A percentile compares a stretch with the other conserved stretches of the same genome.
phyloP scores from a whole-genome alignment of 2,329 filamentous ascomycete genomes.

The Samsoniella hepiali region DNA sequence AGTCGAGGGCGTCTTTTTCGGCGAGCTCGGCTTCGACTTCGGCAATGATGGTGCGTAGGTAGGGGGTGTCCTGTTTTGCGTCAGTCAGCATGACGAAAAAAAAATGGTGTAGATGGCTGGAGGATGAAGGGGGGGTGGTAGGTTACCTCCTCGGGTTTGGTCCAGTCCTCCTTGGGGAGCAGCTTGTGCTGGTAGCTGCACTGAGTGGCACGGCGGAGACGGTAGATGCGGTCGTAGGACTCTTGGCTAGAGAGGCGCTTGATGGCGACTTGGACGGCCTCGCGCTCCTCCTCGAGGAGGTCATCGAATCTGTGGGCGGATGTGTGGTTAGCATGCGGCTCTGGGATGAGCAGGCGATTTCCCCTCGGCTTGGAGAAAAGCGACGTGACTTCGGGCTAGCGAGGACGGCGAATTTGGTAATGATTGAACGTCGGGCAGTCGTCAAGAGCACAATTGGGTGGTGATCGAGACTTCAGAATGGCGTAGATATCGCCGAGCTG shows the following conservation, averaged over 20 bases:
- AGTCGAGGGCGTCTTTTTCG: conserved; percentile 53
- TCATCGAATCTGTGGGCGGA: conserved; percentile 73
- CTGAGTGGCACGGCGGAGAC: conserved; percentile 92
- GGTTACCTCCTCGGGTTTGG: conserved; percentile 51
- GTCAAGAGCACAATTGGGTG: background rate
- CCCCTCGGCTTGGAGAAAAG: background rate
- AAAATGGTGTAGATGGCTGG: too few species aligned
- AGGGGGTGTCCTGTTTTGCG: conserved; percentile 45
- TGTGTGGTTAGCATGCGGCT: background rate
- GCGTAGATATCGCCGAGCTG: background rate
- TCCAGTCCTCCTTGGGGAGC: conserved; percentile 60
- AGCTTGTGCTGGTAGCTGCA: conserved; percentile 62
- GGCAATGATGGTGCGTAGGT: conserved; percentile 52
- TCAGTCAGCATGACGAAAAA: background rate
- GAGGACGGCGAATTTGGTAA: background rate
- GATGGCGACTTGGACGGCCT: conserved; percentile 79
- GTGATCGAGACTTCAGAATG: background rate
- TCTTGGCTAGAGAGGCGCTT: conserved; percentile 88
- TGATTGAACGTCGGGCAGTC: background rate
- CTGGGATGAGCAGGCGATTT: background rate
- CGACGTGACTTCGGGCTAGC: background rate
- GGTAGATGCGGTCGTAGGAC: conserved; percentile 95
- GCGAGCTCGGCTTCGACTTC: conserved; percentile 48
- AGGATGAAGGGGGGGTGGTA: background rate
- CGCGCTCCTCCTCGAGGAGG: conserved; percentile 88